Evolutionary conservation across 2,329 filamentous ascomycete genomes (phyloP).

Genomic region (Chrysoporthe cubensis): DNA sequence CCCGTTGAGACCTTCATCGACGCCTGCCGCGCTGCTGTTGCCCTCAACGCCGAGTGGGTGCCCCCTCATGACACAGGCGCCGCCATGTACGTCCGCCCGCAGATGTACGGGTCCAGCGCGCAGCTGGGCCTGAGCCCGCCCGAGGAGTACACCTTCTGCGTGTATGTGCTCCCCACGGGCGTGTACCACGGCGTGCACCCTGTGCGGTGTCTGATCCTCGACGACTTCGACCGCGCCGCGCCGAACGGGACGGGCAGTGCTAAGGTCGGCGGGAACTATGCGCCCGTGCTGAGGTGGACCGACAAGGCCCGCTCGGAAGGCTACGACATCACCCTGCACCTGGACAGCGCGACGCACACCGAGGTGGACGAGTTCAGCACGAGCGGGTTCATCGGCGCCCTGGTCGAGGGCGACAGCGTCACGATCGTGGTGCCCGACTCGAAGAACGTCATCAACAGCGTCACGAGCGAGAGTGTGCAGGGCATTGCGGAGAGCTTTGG

Average conservation of each 20-base stretch:
- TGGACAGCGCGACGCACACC: conserved; percentile 81
- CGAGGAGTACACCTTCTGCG: conserved; percentile 89
- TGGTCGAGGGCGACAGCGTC: conserved; percentile 56
- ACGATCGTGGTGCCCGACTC: conserved; percentile 88
- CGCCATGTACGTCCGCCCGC: conserved; percentile 88
- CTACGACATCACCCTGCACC: conserved; percentile 91
- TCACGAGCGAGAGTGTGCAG: conserved; percentile 79
- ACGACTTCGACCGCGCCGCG: conserved; percentile 93
- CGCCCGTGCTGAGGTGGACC: conserved; percentile 85
- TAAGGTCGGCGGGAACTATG: conserved; percentile 97
- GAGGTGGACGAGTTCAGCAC: conserved; percentile 97
- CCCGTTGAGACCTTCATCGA: conserved; percentile 77
- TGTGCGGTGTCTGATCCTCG: conserved; percentile 84
- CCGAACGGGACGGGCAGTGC: conserved; percentile 87
- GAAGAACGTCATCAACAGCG: conserved; percentile 82
- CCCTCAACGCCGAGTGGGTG: conserved; percentile 86
- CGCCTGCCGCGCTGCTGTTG: conserved; percentile 79
- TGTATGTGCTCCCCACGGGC: conserved; percentile 89
- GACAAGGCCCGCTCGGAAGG: conserved; percentile 78
- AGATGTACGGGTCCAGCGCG: conserved; percentile 84
- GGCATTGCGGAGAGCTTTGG: conserved; percentile 78
- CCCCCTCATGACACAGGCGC: conserved; percentile 88
- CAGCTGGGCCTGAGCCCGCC: conserved; percentile 86
- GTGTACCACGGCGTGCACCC: conserved; percentile 92
- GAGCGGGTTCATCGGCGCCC: conserved; percentile 85